These are phyloP conservation scores for Trichoderma koningii DNA, from an alignment of 2,329 filamentous ascomycete genomes.

Conservation along the genomic window DNA sequence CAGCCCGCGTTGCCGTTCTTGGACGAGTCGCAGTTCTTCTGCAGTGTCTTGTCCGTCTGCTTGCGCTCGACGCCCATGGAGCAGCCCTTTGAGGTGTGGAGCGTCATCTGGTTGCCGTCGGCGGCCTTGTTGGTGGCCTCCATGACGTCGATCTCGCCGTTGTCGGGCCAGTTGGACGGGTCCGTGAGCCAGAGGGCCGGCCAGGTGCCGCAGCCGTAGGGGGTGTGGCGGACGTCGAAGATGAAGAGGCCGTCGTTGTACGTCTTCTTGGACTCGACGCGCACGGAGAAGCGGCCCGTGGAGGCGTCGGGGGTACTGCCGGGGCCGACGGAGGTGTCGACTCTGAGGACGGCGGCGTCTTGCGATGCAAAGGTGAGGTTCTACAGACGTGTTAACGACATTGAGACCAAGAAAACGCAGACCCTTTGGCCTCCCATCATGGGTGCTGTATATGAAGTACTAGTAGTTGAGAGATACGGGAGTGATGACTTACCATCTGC, in stretches of 20 bases:
- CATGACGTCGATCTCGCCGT: conserved; percentile 67
- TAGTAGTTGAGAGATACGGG: too few relatives aligned
- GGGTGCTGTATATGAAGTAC: too few relatives aligned
- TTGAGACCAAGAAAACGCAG: too few relatives aligned
- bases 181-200: conserved; percentile 68
- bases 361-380: conserved; percentile 65
- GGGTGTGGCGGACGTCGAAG: conserved; percentile 66
- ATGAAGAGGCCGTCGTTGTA: conserved; percentile 67
- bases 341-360: conserved; percentile 57
- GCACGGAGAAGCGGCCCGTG: conserved; percentile 64
- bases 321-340: conserved; percentile 61
- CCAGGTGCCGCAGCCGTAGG: conserved; percentile 65
- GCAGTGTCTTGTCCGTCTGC: conserved; percentile 49
- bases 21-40: conserved; percentile 53
- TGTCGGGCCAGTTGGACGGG: conserved; percentile 59
- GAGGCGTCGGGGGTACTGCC: conserved; percentile 51
- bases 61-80: conserved; percentile 57
- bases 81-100: conserved; percentile 58
- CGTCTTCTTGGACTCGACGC: conserved; percentile 60
- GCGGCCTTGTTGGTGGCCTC: conserved; percentile 58
- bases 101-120: conserved; percentile 59
- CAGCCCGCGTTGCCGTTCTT: conserved; percentile 60
- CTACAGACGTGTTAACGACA: conserved; percentile 35
- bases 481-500: conserved; percentile 42
- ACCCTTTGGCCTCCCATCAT: too few relatives aligned